Conservation (phyloP, 495 filamentous ascomycete genomes). For the Paragyromitra xinjiangensis region DNA sequence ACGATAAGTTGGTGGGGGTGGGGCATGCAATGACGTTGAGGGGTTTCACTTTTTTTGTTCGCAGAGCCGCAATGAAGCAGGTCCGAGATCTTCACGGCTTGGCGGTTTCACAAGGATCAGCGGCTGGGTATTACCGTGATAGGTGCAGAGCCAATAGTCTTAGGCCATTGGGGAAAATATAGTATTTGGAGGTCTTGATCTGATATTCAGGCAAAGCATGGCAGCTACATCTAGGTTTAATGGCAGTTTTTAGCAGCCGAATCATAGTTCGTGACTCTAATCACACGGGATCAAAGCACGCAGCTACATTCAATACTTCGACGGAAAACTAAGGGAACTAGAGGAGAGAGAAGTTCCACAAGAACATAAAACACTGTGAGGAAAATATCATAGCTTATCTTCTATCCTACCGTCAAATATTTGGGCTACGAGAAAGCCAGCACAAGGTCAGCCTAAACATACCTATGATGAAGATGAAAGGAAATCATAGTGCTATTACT, state of each 20-base stretch:
- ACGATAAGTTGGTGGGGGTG: conserved; percentile 5
- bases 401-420: too few species aligned
- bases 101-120: conserved; percentile 11
- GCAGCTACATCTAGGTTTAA: not conserved
- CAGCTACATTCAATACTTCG: too few species aligned
- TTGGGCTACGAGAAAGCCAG: too few species aligned
- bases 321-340: too few species aligned
- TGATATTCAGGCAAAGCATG: not conserved
- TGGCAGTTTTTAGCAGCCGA: not conserved
- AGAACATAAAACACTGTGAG: too few species aligned
- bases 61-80: conserved; percentile 44
- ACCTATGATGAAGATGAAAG: too few species aligned
- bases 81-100: conserved; percentile 36
- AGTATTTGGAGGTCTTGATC: not conserved
- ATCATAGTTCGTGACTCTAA: not conserved
- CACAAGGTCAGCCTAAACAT: too few species aligned
- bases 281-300: too few species aligned
- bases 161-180: not conserved
- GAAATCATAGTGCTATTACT: too few species aligned
- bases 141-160: not conserved
- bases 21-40: conserved; percentile 27
- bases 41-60: conserved; percentile 33
- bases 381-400: too few species aligned
- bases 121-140: not conserved
- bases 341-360: too few species aligned